Evolutionary conservation across 2,329 filamentous ascomycete species (phyloP), one percentile per base, ranked within the genome.

Genomic region (Sphaerostilbella broomeana): DNA sequence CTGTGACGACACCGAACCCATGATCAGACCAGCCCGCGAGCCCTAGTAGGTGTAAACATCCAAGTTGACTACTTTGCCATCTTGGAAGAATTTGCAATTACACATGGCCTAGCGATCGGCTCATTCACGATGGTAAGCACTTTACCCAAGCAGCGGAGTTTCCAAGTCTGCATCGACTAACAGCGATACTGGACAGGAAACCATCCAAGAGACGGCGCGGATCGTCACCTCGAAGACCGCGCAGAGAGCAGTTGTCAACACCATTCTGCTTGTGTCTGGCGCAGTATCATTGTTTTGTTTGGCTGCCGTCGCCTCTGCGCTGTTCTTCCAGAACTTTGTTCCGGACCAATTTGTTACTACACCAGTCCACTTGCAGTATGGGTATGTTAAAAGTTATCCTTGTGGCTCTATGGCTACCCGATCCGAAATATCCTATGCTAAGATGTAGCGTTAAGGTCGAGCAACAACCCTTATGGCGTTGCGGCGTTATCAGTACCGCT

Each of bases 331-430:
- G 49, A 69, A 67, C 47, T 77, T 75, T 47, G 61, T 79, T 2
- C 75, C 75, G 1, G 67, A 76, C 46, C 68, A 73, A 50, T 61
- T 75, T 31, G 65, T 72, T 13, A 66, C 66, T 0, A 55, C 68
- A 27, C 73, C 75, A 12, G 55, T 79, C 5, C 67, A 77, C 50
- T 57, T 79, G 6, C 75, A 79, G 55, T 79, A 79, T 58, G 72
- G 74, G 73, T 77, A 56, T 45, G 65, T 59, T 21, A n/a, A n/a
- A n/a, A n/a, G n/a, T n/a, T n/a, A n/a, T n/a, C n/a, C n/a, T n/a
- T n/a, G n/a, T n/a, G n/a, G n/a, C n/a, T n/a, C n/a, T n/a, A n/a
- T n/a, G n/a, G n/a, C n/a, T n/a, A n/a, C n/a, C n/a, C n/a, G n/a
- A n/a, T n/a, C n/a, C n/a, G n/a, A n/a, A n/a, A n/a, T n/a, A n/a